Base-by-base conservation (phyloP, 352 stramenopile genomes). In the Pythium biforme region DNA sequence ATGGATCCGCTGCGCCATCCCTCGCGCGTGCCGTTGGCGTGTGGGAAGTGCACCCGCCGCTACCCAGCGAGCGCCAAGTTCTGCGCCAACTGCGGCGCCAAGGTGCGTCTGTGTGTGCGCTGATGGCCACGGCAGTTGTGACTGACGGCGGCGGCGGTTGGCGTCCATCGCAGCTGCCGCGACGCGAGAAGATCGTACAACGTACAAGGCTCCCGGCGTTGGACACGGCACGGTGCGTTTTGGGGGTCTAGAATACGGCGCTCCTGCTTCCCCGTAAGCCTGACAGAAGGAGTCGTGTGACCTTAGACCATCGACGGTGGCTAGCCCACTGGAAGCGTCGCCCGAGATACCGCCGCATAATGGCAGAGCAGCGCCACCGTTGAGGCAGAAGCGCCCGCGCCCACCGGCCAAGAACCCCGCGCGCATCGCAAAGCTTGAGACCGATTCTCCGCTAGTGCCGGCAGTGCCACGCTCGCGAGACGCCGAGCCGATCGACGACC, bases 41-140 rank as follows among this genome's bases (percentile, higher is more conserved):
- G 65, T 31, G 53, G n/a, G 23, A 39, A 37, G 14, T 73, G 66
- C 31, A 33, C 39, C 0, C 31, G 27, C 2, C 55, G 45, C 1
- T 68, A 54, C 34, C 48, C 65, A 14, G 19, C 55, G 19, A 47
- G 59, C 55, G 66, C 66, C 27, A 60, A 40, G 19, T 73, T 73
- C 59, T 73, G 66, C 29, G 23, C 55, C 4, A 34, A 25, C 19
- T 73, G 66, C 31, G 59, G 66, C 6, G 7, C 19, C 41, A 68
- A 66, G 51, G 66, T 73, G 37, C 6, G n/a, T n/a, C n/a, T n/a
- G n/a, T n/a, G n/a, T n/a, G n/a, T n/a, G n/a, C 11, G 37, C 17
- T 20, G 37, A 10, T 37, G 31, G 31, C 31, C 1, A 11, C 14
- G 31, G 31, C 31, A 5, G 1, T 37, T n/a, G n/a, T n/a, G n/a